A percentile compares a stretch with the other conserved stretches of the same genome.
Evolutionary conservation across 257 asterid species (phyloP).

Genomic region (Oldenlandia corymbosa): DNA sequence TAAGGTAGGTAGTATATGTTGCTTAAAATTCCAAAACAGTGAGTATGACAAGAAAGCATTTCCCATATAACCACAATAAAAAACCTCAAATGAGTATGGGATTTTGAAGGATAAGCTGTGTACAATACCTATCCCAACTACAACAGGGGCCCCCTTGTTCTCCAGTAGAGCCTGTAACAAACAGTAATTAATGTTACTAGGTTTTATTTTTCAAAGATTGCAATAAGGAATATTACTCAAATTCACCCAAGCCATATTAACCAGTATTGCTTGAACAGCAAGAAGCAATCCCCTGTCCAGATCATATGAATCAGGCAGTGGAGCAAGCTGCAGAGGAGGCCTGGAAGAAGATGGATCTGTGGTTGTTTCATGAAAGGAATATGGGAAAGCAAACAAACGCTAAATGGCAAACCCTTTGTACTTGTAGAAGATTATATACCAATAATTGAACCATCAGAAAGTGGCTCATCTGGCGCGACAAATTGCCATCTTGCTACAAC

Average conservation of each 20-base stretch:
- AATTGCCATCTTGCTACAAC: slow-evolving; percentile 82
- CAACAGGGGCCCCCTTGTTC: slow-evolving; percentile 91
- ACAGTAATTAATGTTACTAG: slow-evolving; percentile 14
- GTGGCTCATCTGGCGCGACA: slow-evolving; percentile 43
- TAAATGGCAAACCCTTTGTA: not conserved
- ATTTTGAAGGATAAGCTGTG: slow-evolving; percentile 17
- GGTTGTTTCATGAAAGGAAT: slow-evolving; percentile 53
- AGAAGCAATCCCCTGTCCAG: slow-evolving; percentile 96
- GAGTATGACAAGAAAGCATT: not conserved
- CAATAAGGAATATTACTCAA: slow-evolving; percentile 9
- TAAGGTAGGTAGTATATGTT: not conserved
- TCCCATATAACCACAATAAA: not conserved
- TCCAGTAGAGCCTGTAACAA: slow-evolving; percentile 81
- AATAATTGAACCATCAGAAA: slow-evolving; percentile 40
- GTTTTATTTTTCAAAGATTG: slow-evolving; percentile 12
- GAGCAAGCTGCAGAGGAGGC: slow-evolving; percentile 72
- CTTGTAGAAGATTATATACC: slow-evolving; percentile 25
- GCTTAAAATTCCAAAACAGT: not conserved
- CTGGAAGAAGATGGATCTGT: slow-evolving; percentile 80
- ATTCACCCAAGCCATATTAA: slow-evolving; percentile 19
- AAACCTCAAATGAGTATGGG: not conserved
- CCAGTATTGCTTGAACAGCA: slow-evolving; percentile 96
- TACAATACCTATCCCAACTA: slow-evolving; percentile 88
- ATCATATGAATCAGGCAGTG: slow-evolving; percentile 92
- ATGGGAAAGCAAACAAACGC: slow-evolving; percentile 14